Conservation (phyloP, 345 rosid species). For the Eucalyptus microcorys region DNA sequence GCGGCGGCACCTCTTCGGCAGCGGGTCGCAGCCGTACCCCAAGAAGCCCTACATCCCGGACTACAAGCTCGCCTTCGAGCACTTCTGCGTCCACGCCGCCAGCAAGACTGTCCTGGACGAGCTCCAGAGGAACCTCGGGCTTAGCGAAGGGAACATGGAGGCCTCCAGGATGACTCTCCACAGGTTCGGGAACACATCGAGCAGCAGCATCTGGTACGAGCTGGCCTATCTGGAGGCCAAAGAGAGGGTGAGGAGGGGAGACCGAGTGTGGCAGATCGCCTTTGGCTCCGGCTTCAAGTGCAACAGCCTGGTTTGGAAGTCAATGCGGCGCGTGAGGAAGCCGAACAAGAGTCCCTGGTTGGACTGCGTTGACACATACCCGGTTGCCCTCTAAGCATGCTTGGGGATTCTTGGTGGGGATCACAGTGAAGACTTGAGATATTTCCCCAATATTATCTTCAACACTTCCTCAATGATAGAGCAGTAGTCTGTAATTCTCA, state of each 20-base stretch:
- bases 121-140: constrained; percentile 74
- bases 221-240: constrained; percentile 87
- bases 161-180: constrained; percentile 83
- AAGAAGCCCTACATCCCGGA: constrained; percentile 82
- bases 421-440: neutral
- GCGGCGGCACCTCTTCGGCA: constrained; percentile 29
- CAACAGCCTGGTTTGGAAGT: constrained; percentile 81
- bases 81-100: constrained; percentile 82
- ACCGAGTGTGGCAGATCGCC: constrained; percentile 82
- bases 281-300: constrained; percentile 94
- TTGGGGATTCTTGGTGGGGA: neutral
- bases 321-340: constrained; percentile 56
- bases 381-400: constrained; percentile 8
- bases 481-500: neutral
- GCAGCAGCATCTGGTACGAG: constrained; percentile 92
- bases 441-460: neutral
- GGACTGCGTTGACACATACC: constrained; percentile 55
- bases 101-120: constrained; percentile 78
- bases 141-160: constrained; percentile 71
- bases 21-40: neutral
- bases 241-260: constrained; percentile 62
- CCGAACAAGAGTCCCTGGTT: constrained; percentile 75
- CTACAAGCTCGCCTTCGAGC: constrained; percentile 94
- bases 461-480: neutral
- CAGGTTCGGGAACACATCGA: constrained; percentile 84